Evolutionary conservation across 2,329 filamentous ascomycete species (phyloP), one percentile per base, ranked within the genome.

Genomic region (Aspergillus novofumigatus): DNA sequence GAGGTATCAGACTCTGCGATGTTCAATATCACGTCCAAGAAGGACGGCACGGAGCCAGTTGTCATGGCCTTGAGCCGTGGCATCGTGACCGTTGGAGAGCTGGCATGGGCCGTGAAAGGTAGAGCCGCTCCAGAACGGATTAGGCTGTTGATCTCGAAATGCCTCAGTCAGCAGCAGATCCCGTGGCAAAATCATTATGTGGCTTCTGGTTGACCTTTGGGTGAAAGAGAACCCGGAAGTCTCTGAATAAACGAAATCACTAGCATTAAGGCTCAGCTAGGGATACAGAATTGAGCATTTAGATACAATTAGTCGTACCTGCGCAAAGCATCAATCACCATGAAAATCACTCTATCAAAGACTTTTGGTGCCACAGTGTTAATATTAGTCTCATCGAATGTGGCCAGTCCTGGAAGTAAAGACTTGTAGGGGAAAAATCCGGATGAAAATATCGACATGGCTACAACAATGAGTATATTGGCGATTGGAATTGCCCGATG

Each of bases 391-490:
- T 87, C 62, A 28, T 69, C 64, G 62, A 75, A 89, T 61, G 83
- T 78, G 9, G 94, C 92, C 49, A 96, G 78, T 3, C 94, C 94
- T 10, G 92, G 86, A 50, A 99, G 81, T 63, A 96, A 89, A 2
- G 94, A 92, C 70, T 99, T 99, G 77, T 97, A 97, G 7, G 94
- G 94, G 70, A 99, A 99, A 81, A 99, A 99, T 14, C 94, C 93
- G 32, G 86, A 85, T 26, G 90, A 92, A 73, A 97, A 97, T 62
- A 88, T 75, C 54, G 89, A 65, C 62, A 92, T 85, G 49, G 91
- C 87, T 55, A 89, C 69, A 3, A 90, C 89, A 48, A 96, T 85
- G 59, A 96, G 76, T 32, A 92, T 56, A 73, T 97, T 96, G 67
- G 91, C 88, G 62, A 85, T 75, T 52, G 83, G 70, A 59, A 92